Conservation (phyloP, 345 rosid species). For the Lepidium aucheri region DNA sequence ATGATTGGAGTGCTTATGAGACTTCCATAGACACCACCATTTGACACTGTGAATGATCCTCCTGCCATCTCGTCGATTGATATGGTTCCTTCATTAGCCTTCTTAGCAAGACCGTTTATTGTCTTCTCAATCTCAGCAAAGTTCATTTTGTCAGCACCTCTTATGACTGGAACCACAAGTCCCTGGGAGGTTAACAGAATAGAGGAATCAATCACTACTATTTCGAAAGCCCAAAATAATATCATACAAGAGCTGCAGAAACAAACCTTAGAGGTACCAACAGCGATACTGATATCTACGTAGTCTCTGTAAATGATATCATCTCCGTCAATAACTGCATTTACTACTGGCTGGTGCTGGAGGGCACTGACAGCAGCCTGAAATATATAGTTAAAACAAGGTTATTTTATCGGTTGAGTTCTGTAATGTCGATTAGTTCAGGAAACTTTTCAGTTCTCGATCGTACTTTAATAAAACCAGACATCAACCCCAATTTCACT, state of each 20-base stretch:
- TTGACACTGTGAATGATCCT: slow-evolving; percentile 71
- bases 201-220: slow-evolving; percentile 1
- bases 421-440: background rate
- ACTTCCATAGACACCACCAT: slow-evolving; percentile 78
- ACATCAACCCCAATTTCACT: slow-evolving; percentile 95
- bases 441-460: background rate
- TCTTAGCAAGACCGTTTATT: slow-evolving; percentile 83
- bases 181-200: slow-evolving; percentile 39
- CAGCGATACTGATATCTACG: slow-evolving; percentile 85
- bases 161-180: slow-evolving; percentile 86
- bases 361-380: slow-evolving; percentile 99
- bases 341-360: slow-evolving; percentile 86
- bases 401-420: background rate
- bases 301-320: slow-evolving; percentile 97
- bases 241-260: background rate
- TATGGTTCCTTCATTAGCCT: slow-evolving; percentile 83
- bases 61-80: slow-evolving; percentile 99
- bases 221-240: background rate
- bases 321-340: slow-evolving; percentile 98
- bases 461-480: slow-evolving; percentile 85
- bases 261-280: slow-evolving; percentile 56
- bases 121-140: slow-evolving; percentile 90
- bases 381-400: slow-evolving; percentile 7
- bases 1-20: slow-evolving; percentile 97
- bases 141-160: slow-evolving; percentile 64